A percentile compares a stretch with the other conserved stretches of the same genome.
These are phyloP conservation scores for Trichoderma sp. DNA, from an alignment of 2,329 filamentous ascomycete genomes.

Conservation along the genomic window DNA sequence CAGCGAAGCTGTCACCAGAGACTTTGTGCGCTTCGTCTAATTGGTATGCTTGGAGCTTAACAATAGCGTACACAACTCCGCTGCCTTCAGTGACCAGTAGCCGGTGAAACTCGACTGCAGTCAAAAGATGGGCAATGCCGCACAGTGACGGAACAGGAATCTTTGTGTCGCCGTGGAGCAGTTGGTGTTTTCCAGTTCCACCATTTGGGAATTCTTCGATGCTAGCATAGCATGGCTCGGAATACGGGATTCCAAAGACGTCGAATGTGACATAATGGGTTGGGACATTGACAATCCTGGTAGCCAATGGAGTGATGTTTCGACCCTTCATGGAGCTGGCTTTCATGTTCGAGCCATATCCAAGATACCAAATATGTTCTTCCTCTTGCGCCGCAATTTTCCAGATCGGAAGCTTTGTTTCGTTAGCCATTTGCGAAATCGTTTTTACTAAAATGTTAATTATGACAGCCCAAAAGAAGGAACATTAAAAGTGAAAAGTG, in stretches of 20 bases:
- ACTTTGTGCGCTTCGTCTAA: background rate
- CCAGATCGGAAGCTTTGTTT: background rate
- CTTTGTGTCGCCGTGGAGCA: background rate
- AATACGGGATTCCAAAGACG: slow-evolving; percentile 18
- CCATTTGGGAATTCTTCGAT: slow-evolving; percentile 6
- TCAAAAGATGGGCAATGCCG: slow-evolving; percentile 10
- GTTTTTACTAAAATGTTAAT: background rate
- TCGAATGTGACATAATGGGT: slow-evolving; percentile 18
- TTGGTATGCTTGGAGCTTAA: background rate
- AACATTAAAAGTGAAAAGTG: background rate
- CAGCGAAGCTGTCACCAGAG: background rate
- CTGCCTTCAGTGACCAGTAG: slow-evolving; percentile 13
- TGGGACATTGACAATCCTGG: slow-evolving; percentile 13
- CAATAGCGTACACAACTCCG: slow-evolving; percentile 15
- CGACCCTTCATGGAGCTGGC: slow-evolving; percentile 10
- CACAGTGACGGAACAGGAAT: slow-evolving; percentile 9
- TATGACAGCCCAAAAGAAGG: background rate
- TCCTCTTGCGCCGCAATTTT: background rate
- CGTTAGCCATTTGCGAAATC: background rate
- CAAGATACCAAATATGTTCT: slow-evolving; percentile 12
- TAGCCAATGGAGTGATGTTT: slow-evolving; percentile 12
- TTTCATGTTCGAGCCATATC: slow-evolving; percentile 21
- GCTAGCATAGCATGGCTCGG: slow-evolving; percentile 18
- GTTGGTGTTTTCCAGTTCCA: background rate
- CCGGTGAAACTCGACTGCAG: slow-evolving; percentile 9